A percentile compares a stretch with the other conserved stretches of the same genome.
phyloP scores from a whole-genome alignment of 2,329 filamentous ascomycete species.

The Trichoderma harzianum region DNA sequence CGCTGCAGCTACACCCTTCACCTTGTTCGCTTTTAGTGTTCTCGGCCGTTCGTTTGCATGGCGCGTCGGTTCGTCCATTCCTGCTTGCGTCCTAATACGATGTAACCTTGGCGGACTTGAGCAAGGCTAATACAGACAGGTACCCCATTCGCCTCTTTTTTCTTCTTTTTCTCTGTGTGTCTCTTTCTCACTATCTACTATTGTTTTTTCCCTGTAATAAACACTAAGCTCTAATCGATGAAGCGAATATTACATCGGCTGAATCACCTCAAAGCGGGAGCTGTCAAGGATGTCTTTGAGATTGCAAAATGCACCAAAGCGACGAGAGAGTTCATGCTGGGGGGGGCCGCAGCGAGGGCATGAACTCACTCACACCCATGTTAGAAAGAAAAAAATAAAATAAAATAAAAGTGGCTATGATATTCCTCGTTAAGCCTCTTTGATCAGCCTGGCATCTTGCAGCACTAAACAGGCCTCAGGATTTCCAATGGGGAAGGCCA shows the following conservation, averaged over 20 bases:
- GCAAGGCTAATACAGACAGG: neutral
- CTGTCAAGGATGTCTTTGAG: neutral
- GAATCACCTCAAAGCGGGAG: neutral
- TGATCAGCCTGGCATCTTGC: neutral
- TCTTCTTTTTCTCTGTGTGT: neutral
- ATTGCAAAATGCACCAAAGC: neutral
- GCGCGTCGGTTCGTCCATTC: neutral
- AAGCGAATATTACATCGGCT: neutral
- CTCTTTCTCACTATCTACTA: neutral
- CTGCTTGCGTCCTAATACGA: neutral
- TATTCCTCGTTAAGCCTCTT: neutral
- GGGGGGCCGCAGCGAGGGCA: neutral
- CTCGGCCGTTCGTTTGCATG: slow-evolving; percentile 6
- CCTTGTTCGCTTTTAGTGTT: neutral
- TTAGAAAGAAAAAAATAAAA: neutral
- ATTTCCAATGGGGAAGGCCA: slow-evolving; percentile 5
- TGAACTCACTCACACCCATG: neutral
- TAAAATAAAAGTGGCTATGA: neutral
- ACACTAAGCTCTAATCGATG: neutral
- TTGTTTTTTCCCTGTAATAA: neutral
- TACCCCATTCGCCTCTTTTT: neutral
- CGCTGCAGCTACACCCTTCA: neutral
- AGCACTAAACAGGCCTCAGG: neutral
- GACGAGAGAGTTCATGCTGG: neutral
- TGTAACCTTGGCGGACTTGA: slow-evolving; percentile 7